Percentiles rank a stretch among this genome's conserved stretches.
phyloP scores from a whole-genome alignment of 208 protist species.

The Trypanosoma rangeli region DNA sequence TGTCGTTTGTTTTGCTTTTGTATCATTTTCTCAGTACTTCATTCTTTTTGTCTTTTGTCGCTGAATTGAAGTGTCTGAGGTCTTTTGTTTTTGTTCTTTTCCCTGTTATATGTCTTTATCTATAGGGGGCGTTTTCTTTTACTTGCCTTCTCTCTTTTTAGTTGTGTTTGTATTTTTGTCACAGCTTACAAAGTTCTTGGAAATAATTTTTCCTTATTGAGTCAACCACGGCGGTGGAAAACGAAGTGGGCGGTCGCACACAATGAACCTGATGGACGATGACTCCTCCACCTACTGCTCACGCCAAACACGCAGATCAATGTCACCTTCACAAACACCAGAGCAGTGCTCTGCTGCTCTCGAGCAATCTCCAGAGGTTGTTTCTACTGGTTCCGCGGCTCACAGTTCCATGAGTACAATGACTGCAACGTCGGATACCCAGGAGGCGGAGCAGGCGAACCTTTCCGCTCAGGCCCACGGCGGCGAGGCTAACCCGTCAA shows the following conservation, averaged over 20 bases:
- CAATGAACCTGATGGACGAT: constrained; percentile 12
- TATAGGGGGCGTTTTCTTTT: background rate
- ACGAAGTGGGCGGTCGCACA: background rate
- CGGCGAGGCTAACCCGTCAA: no score
- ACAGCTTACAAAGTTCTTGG: background rate
- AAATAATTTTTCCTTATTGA: background rate
- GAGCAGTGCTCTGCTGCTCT: background rate
- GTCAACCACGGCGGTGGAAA: background rate
- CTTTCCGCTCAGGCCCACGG: no score
- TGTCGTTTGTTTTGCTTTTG: no score
- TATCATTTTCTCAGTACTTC: no score
- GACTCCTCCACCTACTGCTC: constrained; percentile 25
- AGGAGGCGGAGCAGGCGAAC: background rate
- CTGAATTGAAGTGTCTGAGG: no score
- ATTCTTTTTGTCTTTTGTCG: no score
- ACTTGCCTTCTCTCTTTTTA: background rate
- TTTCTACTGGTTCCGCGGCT: background rate
- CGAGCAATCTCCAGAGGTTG: background rate
- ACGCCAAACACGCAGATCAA: background rate
- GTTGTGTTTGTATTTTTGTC: constrained; percentile 1
- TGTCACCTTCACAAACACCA: background rate
- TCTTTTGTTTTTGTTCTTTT: background rate
- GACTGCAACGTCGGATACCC: background rate
- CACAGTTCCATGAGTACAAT: background rate
- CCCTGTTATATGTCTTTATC: background rate